phyloP scores from a whole-genome alignment of 2,329 filamentous ascomycete species.

The Penicillium sp. region DNA sequence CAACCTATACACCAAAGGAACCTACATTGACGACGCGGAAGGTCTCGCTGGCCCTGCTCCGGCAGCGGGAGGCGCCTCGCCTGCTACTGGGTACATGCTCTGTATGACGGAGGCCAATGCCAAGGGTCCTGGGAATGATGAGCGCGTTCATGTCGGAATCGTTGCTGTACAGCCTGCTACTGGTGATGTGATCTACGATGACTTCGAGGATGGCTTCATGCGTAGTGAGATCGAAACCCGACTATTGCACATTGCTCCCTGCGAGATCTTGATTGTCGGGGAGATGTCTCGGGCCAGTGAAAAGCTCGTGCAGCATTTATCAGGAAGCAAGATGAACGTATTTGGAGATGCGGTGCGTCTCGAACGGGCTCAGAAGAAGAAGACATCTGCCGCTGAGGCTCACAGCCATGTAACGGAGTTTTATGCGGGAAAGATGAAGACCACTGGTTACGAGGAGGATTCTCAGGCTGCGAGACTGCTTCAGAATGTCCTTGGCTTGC shows the following conservation, averaged over 20 bases:
- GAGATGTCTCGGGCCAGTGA: constrained; percentile 86
- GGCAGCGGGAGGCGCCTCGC: constrained; percentile 54
- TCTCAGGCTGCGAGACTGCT: constrained; percentile 63
- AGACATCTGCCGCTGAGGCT: constrained; percentile 77
- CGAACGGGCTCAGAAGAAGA: constrained; percentile 70
- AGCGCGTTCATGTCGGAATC: constrained; percentile 87
- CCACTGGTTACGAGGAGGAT: constrained; percentile 51
- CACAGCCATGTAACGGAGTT: constrained; percentile 89
- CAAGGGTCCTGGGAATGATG: constrained; percentile 79
- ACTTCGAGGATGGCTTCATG: constrained; percentile 98
- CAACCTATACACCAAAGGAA: constrained; percentile 96
- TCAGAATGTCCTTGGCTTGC: constrained; percentile 79
- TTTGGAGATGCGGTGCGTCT: constrained; percentile 88
- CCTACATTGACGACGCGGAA: constrained; percentile 90
- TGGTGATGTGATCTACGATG: constrained; percentile 91
- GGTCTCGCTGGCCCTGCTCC: constrained; percentile 61
- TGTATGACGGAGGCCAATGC: constrained; percentile 83
- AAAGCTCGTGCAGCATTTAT: constrained; percentile 85
- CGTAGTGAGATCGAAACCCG: constrained; percentile 91
- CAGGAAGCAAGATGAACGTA: constrained; percentile 82
- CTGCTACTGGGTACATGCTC: constrained; percentile 77
- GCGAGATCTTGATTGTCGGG: constrained; percentile 90
- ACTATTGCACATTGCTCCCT: constrained; percentile 91
- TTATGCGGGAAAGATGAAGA: constrained; percentile 80
- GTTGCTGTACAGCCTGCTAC: constrained; percentile 93